phyloP scores from a whole-genome alignment of 2,329 filamentous ascomycete genomes.

The Harringtonia lauricola region DNA sequence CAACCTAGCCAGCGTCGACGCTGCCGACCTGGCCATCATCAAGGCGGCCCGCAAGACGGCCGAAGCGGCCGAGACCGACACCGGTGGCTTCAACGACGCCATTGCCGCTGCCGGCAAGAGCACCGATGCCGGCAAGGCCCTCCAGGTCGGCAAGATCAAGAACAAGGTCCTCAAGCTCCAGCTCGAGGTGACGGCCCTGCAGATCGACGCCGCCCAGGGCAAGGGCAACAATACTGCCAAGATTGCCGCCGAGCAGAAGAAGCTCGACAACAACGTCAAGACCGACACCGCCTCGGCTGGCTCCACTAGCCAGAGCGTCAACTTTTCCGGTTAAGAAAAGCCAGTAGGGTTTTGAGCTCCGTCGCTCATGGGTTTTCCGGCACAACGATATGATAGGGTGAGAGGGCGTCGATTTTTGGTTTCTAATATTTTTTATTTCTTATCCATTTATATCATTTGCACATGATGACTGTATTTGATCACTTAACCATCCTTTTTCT shows the following conservation, averaged over 20 bases:
- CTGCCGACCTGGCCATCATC: slow-evolving; percentile 37
- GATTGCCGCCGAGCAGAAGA: slow-evolving; percentile 34
- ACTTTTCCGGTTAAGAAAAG: slow-evolving; percentile 26
- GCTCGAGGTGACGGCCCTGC: slow-evolving; percentile 37
- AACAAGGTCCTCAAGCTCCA: slow-evolving; percentile 50
- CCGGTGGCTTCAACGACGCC: slow-evolving; percentile 41
- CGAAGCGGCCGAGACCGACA: slow-evolving; percentile 40
- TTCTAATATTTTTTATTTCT: too few species aligned
- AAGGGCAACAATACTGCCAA: slow-evolving; percentile 29
- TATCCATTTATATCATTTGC: too few species aligned
- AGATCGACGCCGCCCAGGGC: slow-evolving; percentile 38
- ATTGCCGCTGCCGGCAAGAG: slow-evolving; percentile 32
- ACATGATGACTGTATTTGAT: too few species aligned
- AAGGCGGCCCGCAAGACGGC: slow-evolving; percentile 35
- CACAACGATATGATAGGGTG: too few species aligned
- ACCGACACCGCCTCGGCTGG: slow-evolving; percentile 23
- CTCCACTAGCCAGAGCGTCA: slow-evolving; percentile 22
- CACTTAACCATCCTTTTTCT: too few species aligned
- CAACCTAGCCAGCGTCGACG: slow-evolving; percentile 34
- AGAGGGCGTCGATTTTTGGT: too few species aligned
- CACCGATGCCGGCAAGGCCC: slow-evolving; percentile 27
- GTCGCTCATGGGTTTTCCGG: too few species aligned
- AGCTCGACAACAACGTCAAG: slow-evolving; percentile 41
- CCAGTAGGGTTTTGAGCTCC: too few species aligned
- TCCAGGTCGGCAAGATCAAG: slow-evolving; percentile 46